Evolutionary conservation across 352 stramenopile genomes (phyloP).

Genomic region (Blastocystis sp.): DNA sequence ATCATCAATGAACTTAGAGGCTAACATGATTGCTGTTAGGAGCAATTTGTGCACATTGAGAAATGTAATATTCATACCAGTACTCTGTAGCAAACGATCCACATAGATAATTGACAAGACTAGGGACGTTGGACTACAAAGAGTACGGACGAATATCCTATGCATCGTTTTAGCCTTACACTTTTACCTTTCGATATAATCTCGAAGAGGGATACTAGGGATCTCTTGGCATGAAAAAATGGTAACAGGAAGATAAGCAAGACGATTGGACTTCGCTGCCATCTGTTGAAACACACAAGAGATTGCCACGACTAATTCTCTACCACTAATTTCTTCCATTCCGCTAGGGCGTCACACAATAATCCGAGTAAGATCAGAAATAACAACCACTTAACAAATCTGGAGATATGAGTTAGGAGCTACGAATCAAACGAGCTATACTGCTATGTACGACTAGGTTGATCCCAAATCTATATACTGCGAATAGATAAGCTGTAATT

Average conservation of each 20-base stretch:
- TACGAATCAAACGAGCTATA: neutral
- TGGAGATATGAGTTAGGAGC: neutral
- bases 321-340: conserved; percentile 53
- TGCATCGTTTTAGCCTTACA: neutral
- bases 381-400: neutral
- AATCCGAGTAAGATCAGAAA: neutral
- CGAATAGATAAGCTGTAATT: neutral
- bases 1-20: conserved; percentile 86
- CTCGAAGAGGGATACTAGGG: neutral
- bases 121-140: neutral
- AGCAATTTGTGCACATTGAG: conserved; percentile 61
- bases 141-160: neutral
- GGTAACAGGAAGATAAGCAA: neutral
- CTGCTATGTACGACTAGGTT: neutral
- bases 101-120: conserved; percentile 10
- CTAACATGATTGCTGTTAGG: conserved; percentile 60
- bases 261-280: neutral
- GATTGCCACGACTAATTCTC: conserved; percentile 7
- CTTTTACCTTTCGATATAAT: conserved; percentile 13
- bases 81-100: neutral
- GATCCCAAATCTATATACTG: neutral
- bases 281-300: conserved; percentile 36
- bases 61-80: neutral
- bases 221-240: neutral
- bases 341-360: neutral